Evolutionary conservation across 176 grass and related monocot genomes (phyloP).

Genomic region (Cenchrus fungigraminus): DNA sequence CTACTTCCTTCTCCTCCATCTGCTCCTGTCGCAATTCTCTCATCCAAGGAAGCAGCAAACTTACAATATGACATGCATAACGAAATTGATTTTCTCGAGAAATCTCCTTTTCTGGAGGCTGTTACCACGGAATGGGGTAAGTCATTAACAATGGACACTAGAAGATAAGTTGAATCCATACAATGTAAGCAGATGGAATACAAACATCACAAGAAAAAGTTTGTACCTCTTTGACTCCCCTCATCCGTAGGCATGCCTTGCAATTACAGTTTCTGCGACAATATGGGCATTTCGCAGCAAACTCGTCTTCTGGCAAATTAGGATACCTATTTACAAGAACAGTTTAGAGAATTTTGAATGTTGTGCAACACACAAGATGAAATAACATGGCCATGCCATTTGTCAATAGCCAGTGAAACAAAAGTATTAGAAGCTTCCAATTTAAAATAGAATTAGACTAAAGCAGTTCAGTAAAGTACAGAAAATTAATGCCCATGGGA

Average conservation of each 20-base stretch:
- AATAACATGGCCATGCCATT: background rate
- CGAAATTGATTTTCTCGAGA: conserved; percentile 46
- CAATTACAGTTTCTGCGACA: conserved; percentile 80
- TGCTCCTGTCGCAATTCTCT: conserved; percentile 62
- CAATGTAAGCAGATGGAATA: conserved; percentile 10
- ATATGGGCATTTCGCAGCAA: conserved; percentile 60
- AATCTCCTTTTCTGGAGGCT: conserved; percentile 66
- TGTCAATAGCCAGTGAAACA: conserved; percentile 14
- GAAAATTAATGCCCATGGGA: background rate
- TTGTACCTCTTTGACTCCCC: conserved; percentile 48
- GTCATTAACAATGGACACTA: background rate
- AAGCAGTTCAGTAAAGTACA: conserved; percentile 8
- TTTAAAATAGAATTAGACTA: background rate
- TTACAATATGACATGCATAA: conserved; percentile 51
- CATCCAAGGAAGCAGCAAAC: conserved; percentile 67
- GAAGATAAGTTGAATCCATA: conserved; percentile 5
- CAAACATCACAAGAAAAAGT: conserved; percentile 12
- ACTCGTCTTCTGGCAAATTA: conserved; percentile 55
- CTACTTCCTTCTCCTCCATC: conserved; percentile 63
- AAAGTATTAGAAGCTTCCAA: conserved; percentile 16
- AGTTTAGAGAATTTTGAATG: background rate
- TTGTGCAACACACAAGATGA: conserved; percentile 5
- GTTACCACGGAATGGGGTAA: conserved; percentile 14
- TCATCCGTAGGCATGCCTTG: conserved; percentile 68
- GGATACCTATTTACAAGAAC: conserved; percentile 67